Conservation (phyloP, 164 flowering plant species). For the Santalum album region DNA sequence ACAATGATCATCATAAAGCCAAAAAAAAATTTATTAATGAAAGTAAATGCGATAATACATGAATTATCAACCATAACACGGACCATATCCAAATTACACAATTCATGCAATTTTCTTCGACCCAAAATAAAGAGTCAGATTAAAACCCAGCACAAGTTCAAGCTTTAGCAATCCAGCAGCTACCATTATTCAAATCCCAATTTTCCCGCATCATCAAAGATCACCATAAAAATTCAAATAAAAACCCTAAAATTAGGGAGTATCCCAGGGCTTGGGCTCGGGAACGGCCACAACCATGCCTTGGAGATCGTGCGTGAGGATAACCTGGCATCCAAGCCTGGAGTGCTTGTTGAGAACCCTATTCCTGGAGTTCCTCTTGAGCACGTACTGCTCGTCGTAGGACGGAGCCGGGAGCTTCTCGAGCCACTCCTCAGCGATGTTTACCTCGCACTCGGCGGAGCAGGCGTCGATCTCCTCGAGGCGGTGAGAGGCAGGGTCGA, state of each 20-base stretch:
- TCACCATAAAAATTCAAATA: background rate
- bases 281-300: slow-evolving; percentile 99
- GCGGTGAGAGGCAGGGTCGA: slow-evolving; percentile 91
- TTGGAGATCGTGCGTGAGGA: slow-evolving; percentile 54
- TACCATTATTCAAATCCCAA: background rate
- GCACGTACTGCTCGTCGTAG: slow-evolving; percentile 79
- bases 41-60: too few species aligned
- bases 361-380: slow-evolving; percentile 48
- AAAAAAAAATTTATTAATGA: too few species aligned
- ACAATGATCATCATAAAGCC: too few species aligned
- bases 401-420: slow-evolving; percentile 64
- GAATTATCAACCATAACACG: too few species aligned
- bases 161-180: background rate
- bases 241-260: slow-evolving; percentile 27
- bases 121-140: too few species aligned
- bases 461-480: slow-evolving; percentile 95
- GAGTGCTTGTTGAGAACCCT: slow-evolving; percentile 77
- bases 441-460: slow-evolving; percentile 95
- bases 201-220: background rate
- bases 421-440: slow-evolving; percentile 91
- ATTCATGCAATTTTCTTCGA: too few species aligned
- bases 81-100: too few species aligned
- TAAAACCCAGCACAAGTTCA: background rate
- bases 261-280: slow-evolving; percentile 93
- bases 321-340: slow-evolving; percentile 88